Evolutionary conservation across 306 rosid genomes (phyloP), one percentile per base, ranked within the genome.

Genomic region (Betula pendula): DNA sequence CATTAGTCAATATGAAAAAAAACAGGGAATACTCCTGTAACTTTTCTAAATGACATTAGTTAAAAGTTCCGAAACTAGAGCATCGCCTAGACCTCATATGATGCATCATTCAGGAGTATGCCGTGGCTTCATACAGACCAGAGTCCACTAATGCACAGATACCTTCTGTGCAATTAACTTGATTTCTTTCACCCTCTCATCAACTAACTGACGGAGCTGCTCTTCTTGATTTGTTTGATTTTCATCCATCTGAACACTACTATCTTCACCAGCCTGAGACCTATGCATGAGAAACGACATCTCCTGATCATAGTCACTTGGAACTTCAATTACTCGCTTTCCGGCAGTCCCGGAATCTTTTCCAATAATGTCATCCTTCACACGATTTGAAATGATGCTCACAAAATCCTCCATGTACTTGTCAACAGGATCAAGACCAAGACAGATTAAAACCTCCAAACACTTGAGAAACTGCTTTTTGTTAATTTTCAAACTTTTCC

Each of bases 401-500:
- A 85, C 77, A 83, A 89, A 92, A 85, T 95, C 88, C 51, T 86
- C 89, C 85, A 84, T 80, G 87, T 91, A 75, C 83, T 82, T 92
- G 69, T 86, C 90, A 68, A 68, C 75, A 25, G 92, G 88, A 73
- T 86, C 75, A 76, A 92, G 87, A 67, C 92, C 87, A 38, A 92
- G 86, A 84, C 82, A 92, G 80, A 95, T 78, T 81, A 90, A 79
- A 73, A 92, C 88, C 89, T 95, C 97, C 99, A 97, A 95, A 75
- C 99, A 95, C 76, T 83, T 89, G 70, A 92, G 88, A 80, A 90
- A 88, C 73, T 95, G 99, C 86, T 89, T 89, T 86, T 86, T 92
- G 78, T 87, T 92, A 33, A 95, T 92, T 85, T 92, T 95, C 77
- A 95, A 83, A 79, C 71, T 78, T 81, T 79, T 85, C 71, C 88